Conservation (phyloP, 768 basidiomycete genomes). For the Xerocomellus intermedius region DNA sequence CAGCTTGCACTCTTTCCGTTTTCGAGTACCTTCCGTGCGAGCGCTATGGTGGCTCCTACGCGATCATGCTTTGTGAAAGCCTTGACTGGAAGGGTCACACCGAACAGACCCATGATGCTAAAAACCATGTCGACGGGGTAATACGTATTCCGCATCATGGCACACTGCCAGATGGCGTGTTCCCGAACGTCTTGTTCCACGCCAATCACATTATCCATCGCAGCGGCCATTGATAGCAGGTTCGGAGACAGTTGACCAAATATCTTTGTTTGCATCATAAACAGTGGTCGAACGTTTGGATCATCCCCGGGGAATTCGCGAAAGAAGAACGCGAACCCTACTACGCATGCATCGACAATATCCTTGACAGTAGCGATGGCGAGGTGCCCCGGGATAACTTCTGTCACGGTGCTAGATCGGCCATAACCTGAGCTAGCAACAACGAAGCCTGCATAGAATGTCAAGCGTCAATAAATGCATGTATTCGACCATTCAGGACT, state of each 20-base stretch:
- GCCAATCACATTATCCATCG: not conserved
- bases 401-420: not conserved
- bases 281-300: not conserved
- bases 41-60: not conserved
- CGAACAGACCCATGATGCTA: conserved; percentile 1
- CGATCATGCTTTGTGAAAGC: not conserved
- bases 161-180: conserved; percentile 1
- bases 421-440: not conserved
- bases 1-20: not conserved
- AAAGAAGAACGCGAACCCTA: not conserved
- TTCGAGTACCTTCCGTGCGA: not conserved
- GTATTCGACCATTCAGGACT: too few relatives aligned
- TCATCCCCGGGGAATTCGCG: not conserved
- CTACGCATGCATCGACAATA: not conserved
- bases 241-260: not conserved
- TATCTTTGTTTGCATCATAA: not conserved
- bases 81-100: not conserved
- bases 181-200: not conserved
- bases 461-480: not conserved
- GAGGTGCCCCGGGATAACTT: not conserved
- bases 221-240: not conserved
- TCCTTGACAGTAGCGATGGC: not conserved
- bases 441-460: not conserved
- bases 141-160: not conserved
- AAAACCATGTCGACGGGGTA: conserved; percentile 1